These are phyloP conservation scores for Pythium utonaiense DNA, from an alignment of 352 stramenopile genomes.

Conservation along the genomic window DNA sequence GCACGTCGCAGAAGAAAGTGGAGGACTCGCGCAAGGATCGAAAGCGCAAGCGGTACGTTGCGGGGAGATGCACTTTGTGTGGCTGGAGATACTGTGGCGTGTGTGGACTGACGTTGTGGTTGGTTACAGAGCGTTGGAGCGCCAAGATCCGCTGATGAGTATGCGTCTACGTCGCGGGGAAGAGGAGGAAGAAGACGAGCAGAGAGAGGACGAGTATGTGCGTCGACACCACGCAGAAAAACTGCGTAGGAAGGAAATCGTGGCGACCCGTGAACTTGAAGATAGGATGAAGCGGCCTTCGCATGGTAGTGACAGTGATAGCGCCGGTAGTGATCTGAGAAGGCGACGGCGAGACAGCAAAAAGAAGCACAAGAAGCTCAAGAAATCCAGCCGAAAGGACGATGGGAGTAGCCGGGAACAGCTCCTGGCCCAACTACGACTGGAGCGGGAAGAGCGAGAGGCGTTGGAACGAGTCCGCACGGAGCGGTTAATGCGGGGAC, in stretches of 20 bases:
- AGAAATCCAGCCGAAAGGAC: background rate
- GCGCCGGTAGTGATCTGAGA: background rate
- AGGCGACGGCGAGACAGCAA: conserved; percentile 11
- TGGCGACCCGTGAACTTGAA: background rate
- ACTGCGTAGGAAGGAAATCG: background rate
- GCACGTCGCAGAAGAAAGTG: background rate
- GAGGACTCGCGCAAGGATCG: background rate
- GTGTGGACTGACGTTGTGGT: background rate
- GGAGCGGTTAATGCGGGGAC: conserved; percentile 12
- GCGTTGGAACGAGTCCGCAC: conserved; percentile 11
- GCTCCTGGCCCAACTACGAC: conserved; percentile 9
- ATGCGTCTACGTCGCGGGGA: conserved; percentile 15
- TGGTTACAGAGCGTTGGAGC: conserved; percentile 12
- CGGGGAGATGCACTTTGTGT: too few relatives aligned
- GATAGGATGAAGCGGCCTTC: background rate
- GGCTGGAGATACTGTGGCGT: too few relatives aligned
- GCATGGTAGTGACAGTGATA: background rate
- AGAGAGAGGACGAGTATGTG: conserved; percentile 13
- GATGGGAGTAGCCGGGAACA: conserved; percentile 4
- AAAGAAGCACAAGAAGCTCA: conserved; percentile 13
- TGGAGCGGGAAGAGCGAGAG: conserved; percentile 23
- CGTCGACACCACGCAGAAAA: background rate
- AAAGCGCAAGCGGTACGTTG: conserved; percentile 19
- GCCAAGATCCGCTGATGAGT: conserved; percentile 6
- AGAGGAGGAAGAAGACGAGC: conserved; percentile 6